These are phyloP conservation scores for Thozetella sp. DNA, from an alignment of 495 filamentous ascomycete species.

Conservation along the genomic window DNA sequence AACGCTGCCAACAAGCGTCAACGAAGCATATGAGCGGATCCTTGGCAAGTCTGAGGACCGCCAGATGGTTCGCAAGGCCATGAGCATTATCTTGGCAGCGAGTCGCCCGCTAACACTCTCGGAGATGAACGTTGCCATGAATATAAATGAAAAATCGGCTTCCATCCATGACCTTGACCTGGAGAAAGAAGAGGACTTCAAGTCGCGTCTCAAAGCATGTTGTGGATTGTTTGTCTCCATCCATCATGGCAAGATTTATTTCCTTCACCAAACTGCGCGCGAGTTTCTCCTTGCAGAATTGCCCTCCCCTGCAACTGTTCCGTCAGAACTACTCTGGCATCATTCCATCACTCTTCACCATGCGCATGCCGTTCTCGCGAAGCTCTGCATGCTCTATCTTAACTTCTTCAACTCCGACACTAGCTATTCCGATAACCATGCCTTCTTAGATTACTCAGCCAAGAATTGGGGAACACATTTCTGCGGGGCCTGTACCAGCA, in stretches of 20 bases:
- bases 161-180: conserved; percentile 12
- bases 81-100: conserved; percentile 18
- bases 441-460: background rate
- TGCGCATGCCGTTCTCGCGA: background rate
- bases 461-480: background rate
- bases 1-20: conserved; percentile 11
- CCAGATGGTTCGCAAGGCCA: conserved; percentile 6
- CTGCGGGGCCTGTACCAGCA: background rate
- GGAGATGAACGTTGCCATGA: conserved; percentile 15
- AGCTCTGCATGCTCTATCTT: background rate
- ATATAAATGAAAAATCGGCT: background rate
- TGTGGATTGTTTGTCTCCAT: conserved; percentile 23
- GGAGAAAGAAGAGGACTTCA: conserved; percentile 13
- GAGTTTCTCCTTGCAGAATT: conserved; percentile 26
- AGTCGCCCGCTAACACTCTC: conserved; percentile 11
- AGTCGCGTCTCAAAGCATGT: conserved; percentile 7
- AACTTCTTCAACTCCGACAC: background rate
- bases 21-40: conserved; percentile 23
- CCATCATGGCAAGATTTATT: conserved; percentile 19
- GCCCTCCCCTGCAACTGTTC: background rate
- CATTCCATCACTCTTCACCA: background rate
- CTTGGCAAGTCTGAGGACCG: conserved; percentile 8
- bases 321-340: background rate
- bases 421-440: background rate
- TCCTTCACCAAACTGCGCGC: conserved; percentile 27